These are phyloP conservation scores for Teratosphaeria nubilosa DNA, from an alignment of 2,329 filamentous ascomycete genomes.

Conservation along the genomic window DNA sequence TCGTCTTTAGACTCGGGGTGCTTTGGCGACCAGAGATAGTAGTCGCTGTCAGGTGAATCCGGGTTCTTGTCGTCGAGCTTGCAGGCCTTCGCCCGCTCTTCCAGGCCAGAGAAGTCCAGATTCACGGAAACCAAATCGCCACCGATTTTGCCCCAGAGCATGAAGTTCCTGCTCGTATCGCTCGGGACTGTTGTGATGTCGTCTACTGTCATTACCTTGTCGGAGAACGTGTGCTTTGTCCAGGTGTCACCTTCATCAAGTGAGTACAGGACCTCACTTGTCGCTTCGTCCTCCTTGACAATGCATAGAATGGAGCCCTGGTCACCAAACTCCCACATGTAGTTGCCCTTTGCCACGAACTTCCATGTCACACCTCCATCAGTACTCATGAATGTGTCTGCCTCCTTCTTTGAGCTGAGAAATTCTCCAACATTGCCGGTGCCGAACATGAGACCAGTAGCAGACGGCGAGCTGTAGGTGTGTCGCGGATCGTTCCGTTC, in stretches of 20 bases:
- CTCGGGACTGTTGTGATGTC: constrained; percentile 83
- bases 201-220: constrained; percentile 56
- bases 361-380: constrained; percentile 89
- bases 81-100: constrained; percentile 56
- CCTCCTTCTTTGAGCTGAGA: constrained; percentile 57
- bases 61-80: constrained; percentile 52
- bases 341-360: constrained; percentile 73
- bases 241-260: constrained; percentile 73
- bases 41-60: constrained; percentile 50
- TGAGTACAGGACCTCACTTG: constrained; percentile 63
- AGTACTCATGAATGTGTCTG: constrained; percentile 80
- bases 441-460: constrained; percentile 82
- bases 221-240: constrained; percentile 62
- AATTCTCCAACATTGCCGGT: constrained; percentile 79
- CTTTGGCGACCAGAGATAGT: constrained; percentile 75
- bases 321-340: constrained; percentile 92
- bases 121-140: constrained; percentile 63
- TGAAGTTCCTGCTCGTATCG: constrained; percentile 80
- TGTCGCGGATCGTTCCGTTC: constrained; percentile 73
- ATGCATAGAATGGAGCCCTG: constrained; percentile 89
- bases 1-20: constrained; percentile 70
- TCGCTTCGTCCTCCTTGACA: constrained; percentile 59
- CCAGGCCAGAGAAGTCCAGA: constrained; percentile 76
- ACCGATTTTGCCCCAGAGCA: constrained; percentile 67
- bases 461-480: constrained; percentile 79